phyloP scores from a whole-genome alignment of 228 moss, liverwort and hornwort species.

The Sphagnum fallax region DNA sequence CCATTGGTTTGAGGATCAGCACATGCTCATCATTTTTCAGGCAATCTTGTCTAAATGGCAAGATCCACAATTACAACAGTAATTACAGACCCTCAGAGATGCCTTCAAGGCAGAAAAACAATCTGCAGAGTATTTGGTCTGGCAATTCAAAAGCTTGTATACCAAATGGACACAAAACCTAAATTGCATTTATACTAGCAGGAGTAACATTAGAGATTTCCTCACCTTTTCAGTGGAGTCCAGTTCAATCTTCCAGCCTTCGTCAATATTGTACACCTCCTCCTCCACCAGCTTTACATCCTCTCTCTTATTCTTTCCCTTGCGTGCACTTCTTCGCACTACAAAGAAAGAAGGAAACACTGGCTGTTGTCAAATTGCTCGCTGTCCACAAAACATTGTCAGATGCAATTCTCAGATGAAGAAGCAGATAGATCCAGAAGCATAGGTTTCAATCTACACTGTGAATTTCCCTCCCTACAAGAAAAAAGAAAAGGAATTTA shows the following conservation, averaged over 20 bases:
- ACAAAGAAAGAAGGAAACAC: no score
- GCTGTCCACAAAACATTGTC: no score
- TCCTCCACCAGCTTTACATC: constrained; percentile 39
- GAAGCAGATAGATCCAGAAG: no score
- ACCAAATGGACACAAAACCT: background rate
- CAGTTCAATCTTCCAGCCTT: constrained; percentile 74
- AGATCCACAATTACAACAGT: background rate
- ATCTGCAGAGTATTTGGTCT: background rate
- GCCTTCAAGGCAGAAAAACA: background rate
- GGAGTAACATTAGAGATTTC: no score
- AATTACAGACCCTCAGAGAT: background rate
- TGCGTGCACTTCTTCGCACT: constrained; percentile 27
- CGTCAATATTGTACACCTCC: constrained; percentile 62
- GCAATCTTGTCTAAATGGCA: background rate
- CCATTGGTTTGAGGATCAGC: background rate
- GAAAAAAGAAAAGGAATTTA: no score
- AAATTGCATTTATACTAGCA: background rate
- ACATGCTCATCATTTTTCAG: background rate
- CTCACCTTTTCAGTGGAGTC: constrained; percentile 61
- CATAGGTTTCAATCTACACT: no score
- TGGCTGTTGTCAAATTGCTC: no score
- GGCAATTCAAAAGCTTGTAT: background rate
- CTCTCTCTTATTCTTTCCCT: constrained; percentile 19
- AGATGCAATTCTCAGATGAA: no score
- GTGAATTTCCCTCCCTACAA: no score